Evolutionary conservation across 306 rosid species (phyloP).

Genomic region (Cucumis sativus): Cucumber_9930_V3 NC_026661.2:18435501-18436000

Average conservation of each 20-base stretch:
- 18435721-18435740: slow-evolving; percentile 29
- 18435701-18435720: slow-evolving; percentile 36
- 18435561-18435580: slow-evolving; percentile 48
- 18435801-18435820: slow-evolving; percentile 36
- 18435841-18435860: slow-evolving; percentile 42
- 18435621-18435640: slow-evolving; percentile 31
- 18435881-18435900: slow-evolving; percentile 40
- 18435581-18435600: slow-evolving; percentile 49
- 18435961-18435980: slow-evolving; percentile 37
- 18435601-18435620: slow-evolving; percentile 35
- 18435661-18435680: slow-evolving; percentile 35
- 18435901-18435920: slow-evolving; percentile 52
- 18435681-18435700: slow-evolving; percentile 29
- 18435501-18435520: slow-evolving; percentile 82
- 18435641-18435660: slow-evolving; percentile 37
- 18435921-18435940: slow-evolving; percentile 49
- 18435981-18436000: slow-evolving; percentile 61
- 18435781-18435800: slow-evolving; percentile 33
- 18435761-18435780: slow-evolving; percentile 35
- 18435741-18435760: slow-evolving; percentile 37
- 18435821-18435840: slow-evolving; percentile 42
- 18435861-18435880: slow-evolving; percentile 48
- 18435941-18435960: slow-evolving; percentile 50
- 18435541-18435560: slow-evolving; percentile 63
- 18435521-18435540: slow-evolving; percentile 87